Evolutionary conservation across 192 early-diverging fungal genomes (phyloP), one percentile per base, ranked within the genome.

Genomic region (Coemansia reversa): DNA sequence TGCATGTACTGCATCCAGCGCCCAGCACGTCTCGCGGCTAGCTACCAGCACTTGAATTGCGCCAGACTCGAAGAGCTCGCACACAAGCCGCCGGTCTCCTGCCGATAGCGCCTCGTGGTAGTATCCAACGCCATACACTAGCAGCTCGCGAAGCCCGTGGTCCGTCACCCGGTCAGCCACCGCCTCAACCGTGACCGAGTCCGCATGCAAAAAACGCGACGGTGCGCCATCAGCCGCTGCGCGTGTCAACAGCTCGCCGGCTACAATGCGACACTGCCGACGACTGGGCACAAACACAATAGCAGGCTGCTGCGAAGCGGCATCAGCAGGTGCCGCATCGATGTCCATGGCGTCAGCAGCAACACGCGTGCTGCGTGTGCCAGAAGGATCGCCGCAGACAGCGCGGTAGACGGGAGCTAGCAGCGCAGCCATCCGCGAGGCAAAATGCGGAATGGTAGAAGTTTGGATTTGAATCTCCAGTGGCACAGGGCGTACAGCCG

Each of bases 381-480:
- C 58, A 2, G 51, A 19, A 1, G 57, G 29, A 22, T 63, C 55
- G 5, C 62, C 63, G n/a, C 52, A 60, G 0, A 75, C 53, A 0
- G 74, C 66, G 19, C 72, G 74, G 24, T 81, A 75, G 2, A 58
- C 61, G 7, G 96, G 93, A 65, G 93, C 90, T 25, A 83, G 85
- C 88, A 97, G 95, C 6, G 97, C 91, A 12, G 93, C 84, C 95
- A 99, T 97, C 42, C 95, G 83, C 51, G 94, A 95, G 19, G 94
- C 88, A 85, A 95, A 97, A 74, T 98, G 95, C 60, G 91, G 86
- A 50, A 95, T 87, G 14, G 84, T 91, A 74, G 91, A 96, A 8
- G 93, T 90, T 69, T 96, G 94, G 69, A 99, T 95, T 55, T 90
- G 90, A 50, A 98, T 93, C 73, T 98, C 96, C 61, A 99, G 79